These are phyloP conservation scores for Bromus sterilis DNA, from an alignment of 176 grass and related monocot species.

Conservation along the genomic window DNA sequence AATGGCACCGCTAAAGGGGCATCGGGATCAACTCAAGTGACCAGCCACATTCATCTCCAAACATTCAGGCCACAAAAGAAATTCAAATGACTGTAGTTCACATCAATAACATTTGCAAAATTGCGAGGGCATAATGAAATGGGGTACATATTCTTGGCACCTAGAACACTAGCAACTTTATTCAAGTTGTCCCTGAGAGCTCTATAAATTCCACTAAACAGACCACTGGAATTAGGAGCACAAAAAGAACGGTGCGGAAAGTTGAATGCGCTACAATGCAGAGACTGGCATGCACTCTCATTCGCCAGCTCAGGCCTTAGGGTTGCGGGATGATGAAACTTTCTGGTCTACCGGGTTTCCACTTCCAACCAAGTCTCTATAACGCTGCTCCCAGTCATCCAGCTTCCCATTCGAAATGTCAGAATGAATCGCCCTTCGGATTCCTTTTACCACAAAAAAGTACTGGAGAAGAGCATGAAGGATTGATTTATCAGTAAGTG, in stretches of 20 bases:
- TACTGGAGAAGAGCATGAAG: slow-evolving; percentile 46
- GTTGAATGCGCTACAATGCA: background rate
- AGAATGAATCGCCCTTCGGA: slow-evolving; percentile 49
- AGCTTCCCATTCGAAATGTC: slow-evolving; percentile 55
- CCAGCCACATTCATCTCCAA: background rate
- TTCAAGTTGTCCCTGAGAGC: slow-evolving; percentile 18
- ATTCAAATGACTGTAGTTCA: background rate
- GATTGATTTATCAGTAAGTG: background rate
- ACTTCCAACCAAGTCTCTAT: slow-evolving; percentile 56
- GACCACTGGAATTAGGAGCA: background rate
- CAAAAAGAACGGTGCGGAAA: background rate
- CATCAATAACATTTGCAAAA: slow-evolving; percentile 35
- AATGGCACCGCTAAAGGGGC: background rate
- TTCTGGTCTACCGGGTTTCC: slow-evolving; percentile 25
- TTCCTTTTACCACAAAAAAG: slow-evolving; percentile 70
- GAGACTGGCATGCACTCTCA: background rate
- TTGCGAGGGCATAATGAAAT: slow-evolving; percentile 20
- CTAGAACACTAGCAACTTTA: slow-evolving; percentile 25
- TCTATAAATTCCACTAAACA: slow-evolving; percentile 26
- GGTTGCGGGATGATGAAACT: slow-evolving; percentile 6
- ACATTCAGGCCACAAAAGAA: background rate
- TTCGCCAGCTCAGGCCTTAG: slow-evolving; percentile 20
- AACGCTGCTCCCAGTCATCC: slow-evolving; percentile 80
- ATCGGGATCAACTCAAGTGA: background rate
- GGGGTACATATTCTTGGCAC: slow-evolving; percentile 5